phyloP scores from a whole-genome alignment of 306 rosid species.

The Castanea mollissima region DNA sequence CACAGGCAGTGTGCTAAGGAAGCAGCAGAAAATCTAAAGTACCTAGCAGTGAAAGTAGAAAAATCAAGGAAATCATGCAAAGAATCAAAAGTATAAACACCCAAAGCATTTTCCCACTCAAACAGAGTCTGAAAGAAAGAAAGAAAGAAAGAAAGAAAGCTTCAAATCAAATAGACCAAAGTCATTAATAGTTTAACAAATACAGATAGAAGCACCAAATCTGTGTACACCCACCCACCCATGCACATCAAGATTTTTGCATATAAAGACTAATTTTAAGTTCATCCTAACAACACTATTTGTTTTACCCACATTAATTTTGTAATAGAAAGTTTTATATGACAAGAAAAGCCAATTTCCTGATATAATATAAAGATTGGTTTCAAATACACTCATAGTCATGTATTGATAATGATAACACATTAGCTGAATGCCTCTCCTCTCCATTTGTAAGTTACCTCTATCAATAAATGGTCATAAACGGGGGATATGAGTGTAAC shows the following conservation, averaged over 20 bases:
- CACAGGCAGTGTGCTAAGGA: too few species aligned
- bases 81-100: too few species aligned
- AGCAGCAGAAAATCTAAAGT: too few species aligned
- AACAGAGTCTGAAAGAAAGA: too few species aligned
- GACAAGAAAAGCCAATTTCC: background rate
- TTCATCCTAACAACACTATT: background rate
- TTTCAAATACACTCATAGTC: background rate
- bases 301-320: background rate
- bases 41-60: too few species aligned
- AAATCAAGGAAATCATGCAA: too few species aligned
- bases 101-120: too few species aligned
- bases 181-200: background rate
- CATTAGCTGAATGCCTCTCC: background rate
- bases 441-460: background rate
- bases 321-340: background rate
- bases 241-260: background rate
- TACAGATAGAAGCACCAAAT: background rate
- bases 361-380: background rate
- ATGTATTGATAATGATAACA: background rate
- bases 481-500: background rate
- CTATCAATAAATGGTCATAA: background rate
- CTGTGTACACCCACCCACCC: background rate
- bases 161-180: background rate
- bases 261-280: background rate
- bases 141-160: too few species aligned